Conservation (phyloP, 495 filamentous ascomycete genomes). For the Penicillium samsonianum region DNA sequence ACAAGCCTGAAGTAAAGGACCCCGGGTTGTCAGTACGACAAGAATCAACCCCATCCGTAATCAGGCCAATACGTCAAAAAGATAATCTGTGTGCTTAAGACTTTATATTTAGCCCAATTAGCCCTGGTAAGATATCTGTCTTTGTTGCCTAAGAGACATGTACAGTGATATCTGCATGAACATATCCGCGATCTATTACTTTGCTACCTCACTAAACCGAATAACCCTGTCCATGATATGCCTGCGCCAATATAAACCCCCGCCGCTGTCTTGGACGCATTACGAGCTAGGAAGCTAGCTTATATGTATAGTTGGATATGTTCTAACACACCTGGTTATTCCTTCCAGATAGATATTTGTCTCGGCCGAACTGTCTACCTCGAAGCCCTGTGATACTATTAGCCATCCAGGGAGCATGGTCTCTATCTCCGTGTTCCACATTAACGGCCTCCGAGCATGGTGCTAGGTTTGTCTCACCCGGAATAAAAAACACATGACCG, state of each 20-base stretch:
- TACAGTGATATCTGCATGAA: not conserved
- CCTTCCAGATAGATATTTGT: not conserved
- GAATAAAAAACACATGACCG: conserved; percentile 7
- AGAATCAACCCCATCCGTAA: conserved; percentile 5
- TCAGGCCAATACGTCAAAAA: not conserved
- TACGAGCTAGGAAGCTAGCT: not conserved
- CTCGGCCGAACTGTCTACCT: conserved; percentile 3
- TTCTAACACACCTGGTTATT: not conserved
- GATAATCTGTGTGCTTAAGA: not conserved
- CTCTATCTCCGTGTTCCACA: conserved; percentile 19
- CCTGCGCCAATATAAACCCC: not conserved
- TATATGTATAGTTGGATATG: not conserved
- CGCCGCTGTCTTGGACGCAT: not conserved
- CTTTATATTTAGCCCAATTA: not conserved
- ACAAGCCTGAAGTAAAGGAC: conserved; percentile 11
- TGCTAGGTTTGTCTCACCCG: not conserved
- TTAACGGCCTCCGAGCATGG: conserved; percentile 24
- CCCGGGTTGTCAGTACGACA: conserved; percentile 26
- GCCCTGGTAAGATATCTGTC: not conserved
- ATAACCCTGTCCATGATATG: not conserved
- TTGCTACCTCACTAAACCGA: not conserved
- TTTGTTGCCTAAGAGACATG: not conserved
- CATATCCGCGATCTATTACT: not conserved
- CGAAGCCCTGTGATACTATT: too few relatives aligned
- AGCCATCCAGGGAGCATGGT: not conserved